A percentile compares a stretch with the other conserved stretches of the same genome.
Evolutionary conservation across 1,284 basidiomycete genomes (phyloP).

Genomic region (Sporisorium scitamineum): DNA sequence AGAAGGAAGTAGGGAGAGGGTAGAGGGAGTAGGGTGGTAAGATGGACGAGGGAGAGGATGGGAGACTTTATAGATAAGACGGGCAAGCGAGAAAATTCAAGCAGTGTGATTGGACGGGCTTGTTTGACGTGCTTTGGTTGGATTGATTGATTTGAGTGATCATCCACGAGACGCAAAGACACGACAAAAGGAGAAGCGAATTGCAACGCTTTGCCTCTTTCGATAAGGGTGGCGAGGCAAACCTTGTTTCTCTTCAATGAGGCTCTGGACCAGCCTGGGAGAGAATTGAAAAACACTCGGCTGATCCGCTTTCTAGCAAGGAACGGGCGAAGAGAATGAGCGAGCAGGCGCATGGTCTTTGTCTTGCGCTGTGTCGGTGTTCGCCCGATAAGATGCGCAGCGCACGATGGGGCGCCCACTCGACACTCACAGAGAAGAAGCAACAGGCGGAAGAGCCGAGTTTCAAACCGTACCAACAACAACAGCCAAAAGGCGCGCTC

Average conservation of each 20-base stretch:
- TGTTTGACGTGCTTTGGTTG: neutral
- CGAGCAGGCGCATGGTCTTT: neutral
- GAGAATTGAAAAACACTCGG: neutral
- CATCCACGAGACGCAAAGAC: too few species aligned
- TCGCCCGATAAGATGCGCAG: neutral
- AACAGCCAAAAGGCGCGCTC: too few species aligned
- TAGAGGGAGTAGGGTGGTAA: constrained; percentile 1
- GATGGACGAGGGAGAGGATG: neutral
- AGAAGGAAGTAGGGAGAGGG: constrained; percentile 2
- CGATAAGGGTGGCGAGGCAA: neutral
- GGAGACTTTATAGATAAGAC: constrained; percentile 2
- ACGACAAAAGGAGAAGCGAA: neutral
- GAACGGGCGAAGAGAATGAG: neutral
- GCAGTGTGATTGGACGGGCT: constrained; percentile 1
- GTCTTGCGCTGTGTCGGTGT: neutral
- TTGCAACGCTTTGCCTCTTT: neutral
- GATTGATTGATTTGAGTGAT: constrained; percentile 3
- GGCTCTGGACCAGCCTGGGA: neutral
- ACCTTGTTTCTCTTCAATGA: too few species aligned
- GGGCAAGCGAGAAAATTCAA: constrained; percentile 3
- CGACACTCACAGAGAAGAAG: too few species aligned
- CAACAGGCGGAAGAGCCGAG: too few species aligned
- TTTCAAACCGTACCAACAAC: too few species aligned
- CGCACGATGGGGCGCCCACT: too few species aligned
- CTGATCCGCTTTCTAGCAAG: neutral